Base-by-base conservation (phyloP, 495 filamentous ascomycete genomes). In the Penicillium canariense region DNA sequence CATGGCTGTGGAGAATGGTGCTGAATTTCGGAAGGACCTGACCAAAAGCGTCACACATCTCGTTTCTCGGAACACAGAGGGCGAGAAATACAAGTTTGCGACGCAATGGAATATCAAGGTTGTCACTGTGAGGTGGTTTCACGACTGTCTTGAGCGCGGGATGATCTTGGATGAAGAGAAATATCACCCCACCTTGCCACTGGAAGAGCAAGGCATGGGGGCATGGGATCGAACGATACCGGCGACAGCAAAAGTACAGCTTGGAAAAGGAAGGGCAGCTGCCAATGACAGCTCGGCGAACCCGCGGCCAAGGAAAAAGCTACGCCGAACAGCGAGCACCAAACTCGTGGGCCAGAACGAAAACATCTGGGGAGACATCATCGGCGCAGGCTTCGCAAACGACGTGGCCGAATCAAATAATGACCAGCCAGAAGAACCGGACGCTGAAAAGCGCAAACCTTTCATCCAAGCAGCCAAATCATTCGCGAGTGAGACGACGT, bases 41-140 rank as follows among this genome's bases (percentile, higher is more conserved):
- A 94, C 91, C 12, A 89, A 84, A 56, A 69, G 54, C 11, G 87
- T 95, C 56, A 91, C 91, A 9, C 90, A 97, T 70, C 81, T 98
- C 18, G 84, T 98, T 55, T 90, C 91, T 32, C 81, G 80, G 50
- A 82, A 79, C 50, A 82, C 93, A 12, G 81, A 86, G 43, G 93
- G 95, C 10, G 84, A 87, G 34, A 98, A 98, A 68, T 98, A 95
- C 61, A 82, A 85, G 39, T 89, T 90, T 55, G 93, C 95, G 10
- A 83, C 78, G 52, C 77, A 77, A 59, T 97, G 92, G 89, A 78
- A 79, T 42, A 81, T 96, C 58, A 85, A 81, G 20, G 83, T 90
- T 27, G 89, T 97, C 23, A 81, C 85, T 3, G 63, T 84, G 30
- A 87, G 96, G 67, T 98, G 94, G 94, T 78, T 97, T 40, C 71